phyloP scores from a whole-genome alignment of 2,329 filamentous ascomycete species.

The Aschersonia sp. region DNA sequence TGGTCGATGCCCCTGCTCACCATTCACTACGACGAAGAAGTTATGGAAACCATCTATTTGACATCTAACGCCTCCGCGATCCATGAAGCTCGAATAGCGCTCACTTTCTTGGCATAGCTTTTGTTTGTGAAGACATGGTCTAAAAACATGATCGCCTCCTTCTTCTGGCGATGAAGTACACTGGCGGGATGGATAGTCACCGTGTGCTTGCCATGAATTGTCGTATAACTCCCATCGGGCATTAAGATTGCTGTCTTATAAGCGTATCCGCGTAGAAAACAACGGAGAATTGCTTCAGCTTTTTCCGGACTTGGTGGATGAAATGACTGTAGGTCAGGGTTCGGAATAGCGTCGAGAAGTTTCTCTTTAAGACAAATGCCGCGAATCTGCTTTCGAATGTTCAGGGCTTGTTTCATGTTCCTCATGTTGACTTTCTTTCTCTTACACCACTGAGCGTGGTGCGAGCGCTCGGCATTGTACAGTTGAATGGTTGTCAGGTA shows the following conservation, averaged over 20 bases:
- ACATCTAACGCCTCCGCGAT: slow-evolving; percentile 33
- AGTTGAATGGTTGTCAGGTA: slow-evolving; percentile 49
- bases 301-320: slow-evolving; percentile 37
- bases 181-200: slow-evolving; percentile 51
- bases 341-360: slow-evolving; percentile 29
- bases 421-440: slow-evolving; percentile 40
- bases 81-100: slow-evolving; percentile 45
- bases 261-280: slow-evolving; percentile 48
- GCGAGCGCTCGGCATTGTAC: slow-evolving; percentile 40
- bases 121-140: slow-evolving; percentile 53
- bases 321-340: slow-evolving; percentile 41
- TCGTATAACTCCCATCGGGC: slow-evolving; percentile 47
- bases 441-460: slow-evolving; percentile 44
- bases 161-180: slow-evolving; percentile 46
- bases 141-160: slow-evolving; percentile 54
- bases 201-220: slow-evolving; percentile 42
- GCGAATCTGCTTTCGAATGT: slow-evolving; percentile 47
- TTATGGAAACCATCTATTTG: not conserved
- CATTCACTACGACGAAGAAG: no score
- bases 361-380: slow-evolving; percentile 38
- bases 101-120: slow-evolving; percentile 54
- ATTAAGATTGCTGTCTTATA: slow-evolving; percentile 45
- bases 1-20: no score
- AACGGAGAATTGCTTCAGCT: slow-evolving; percentile 39
- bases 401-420: slow-evolving; percentile 48